These are phyloP conservation scores for Sarcocystis neurona DNA, from an alignment of 169 alveolate species.

Conservation along the genomic window DNA sequence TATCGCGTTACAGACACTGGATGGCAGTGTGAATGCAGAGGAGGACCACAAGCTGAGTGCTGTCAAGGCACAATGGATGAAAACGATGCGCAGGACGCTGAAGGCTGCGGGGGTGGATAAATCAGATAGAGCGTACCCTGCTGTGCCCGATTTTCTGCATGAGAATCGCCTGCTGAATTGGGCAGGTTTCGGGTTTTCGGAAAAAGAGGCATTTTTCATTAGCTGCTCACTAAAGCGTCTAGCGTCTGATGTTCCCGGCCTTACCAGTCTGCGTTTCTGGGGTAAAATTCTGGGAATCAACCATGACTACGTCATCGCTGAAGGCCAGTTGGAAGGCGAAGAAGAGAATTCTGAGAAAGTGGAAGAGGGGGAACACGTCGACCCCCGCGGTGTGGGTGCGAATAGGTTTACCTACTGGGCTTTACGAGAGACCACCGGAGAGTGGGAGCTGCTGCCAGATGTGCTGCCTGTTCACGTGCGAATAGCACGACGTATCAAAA, in stretches of 20 bases:
- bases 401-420: constrained; percentile 81
- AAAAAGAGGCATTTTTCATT: constrained; percentile 56
- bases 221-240: constrained; percentile 54
- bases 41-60: constrained; percentile 24
- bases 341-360: neutral
- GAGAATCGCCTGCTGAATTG: constrained; percentile 30
- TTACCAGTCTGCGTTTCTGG: constrained; percentile 73
- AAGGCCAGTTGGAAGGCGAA: constrained; percentile 69
- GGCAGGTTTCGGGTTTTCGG: constrained; percentile 57
- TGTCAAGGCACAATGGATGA: constrained; percentile 32
- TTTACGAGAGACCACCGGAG: constrained; percentile 53
- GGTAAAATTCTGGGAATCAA: constrained; percentile 77
- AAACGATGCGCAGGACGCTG: neutral
- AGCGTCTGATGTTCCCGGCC: constrained; percentile 24
- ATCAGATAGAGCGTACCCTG: neutral
- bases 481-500: constrained; percentile 48
- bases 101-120: neutral
- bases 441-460: constrained; percentile 51
- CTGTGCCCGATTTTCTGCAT: constrained; percentile 23
- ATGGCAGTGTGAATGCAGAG: neutral
- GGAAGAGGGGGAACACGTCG: constrained; percentile 64
- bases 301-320: constrained; percentile 77
- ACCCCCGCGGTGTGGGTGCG: constrained; percentile 80
- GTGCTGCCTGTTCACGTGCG: constrained; percentile 39
- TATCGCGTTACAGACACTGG: neutral